Base-by-base conservation (phyloP, 2,329 filamentous ascomycete species). In the Sporothrix protearum region DNA sequence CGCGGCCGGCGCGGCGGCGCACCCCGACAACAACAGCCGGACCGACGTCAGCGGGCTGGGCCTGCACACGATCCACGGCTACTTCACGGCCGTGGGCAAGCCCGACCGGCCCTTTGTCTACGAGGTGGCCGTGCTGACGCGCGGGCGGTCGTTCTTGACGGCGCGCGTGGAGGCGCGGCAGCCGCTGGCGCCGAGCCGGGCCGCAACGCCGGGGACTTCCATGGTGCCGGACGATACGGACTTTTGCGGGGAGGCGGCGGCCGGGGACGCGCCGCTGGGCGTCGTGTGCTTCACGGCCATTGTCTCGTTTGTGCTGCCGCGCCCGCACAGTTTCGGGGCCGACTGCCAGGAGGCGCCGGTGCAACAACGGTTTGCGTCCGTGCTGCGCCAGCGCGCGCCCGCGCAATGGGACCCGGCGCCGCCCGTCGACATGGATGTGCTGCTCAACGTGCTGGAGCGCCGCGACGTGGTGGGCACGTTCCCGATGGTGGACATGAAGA, bases 101-200 rank as follows among this genome's bases (percentile, higher is more conserved):
- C 72, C 76, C 1, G 83, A 87, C 73, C 82, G 85, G 1, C 86
- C 87, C 1, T 87, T 86, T 75, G 77, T 88, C 68, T 87, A 86
- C 76, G 80, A 82, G 30, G 83, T 87, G 2, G 80, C 81, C 2
- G 78, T 80, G 4, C 74, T 87, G 2, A 79, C 82, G 30, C 79
- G 82, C 2, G 83, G 84, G 12, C 81, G 83, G 42, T 82, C 82
- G 9, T 87, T 88, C 73, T 80, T 80, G 59, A 87, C 86, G 19
- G 77, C 84, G 6, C 78, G 83, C 1, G 83, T 88, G 51, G 84
- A 81, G 7, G 85, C 80, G 12, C 79, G 82, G 2, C 86, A 88
- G 75, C 82, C 86, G 1, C 74, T 75, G 0, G 75, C 78, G 3
- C 78, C 85, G 0, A 84, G 83, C 47, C 75, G 45, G 79, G 76